phyloP scores from a whole-genome alignment of 805 yeast genomes.

The Pichia californica region DNA sequence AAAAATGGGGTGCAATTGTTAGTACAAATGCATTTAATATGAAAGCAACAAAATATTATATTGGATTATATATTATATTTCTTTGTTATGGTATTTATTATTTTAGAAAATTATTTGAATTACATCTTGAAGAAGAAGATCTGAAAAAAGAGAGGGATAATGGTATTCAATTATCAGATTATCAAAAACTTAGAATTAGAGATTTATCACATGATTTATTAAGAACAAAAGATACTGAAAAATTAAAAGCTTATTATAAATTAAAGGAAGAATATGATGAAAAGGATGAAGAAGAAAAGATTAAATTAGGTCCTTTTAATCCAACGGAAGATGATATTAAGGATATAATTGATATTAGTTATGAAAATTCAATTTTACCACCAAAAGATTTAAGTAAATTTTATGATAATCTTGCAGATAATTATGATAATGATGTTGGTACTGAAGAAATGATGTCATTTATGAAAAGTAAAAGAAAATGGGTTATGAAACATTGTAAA shows the following conservation, averaged over 20 bases:
- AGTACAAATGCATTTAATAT: conserved; percentile 53
- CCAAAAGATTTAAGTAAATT: conserved; percentile 77
- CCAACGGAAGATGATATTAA: conserved; percentile 31
- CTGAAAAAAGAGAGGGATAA: conserved; percentile 25
- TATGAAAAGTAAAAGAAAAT: conserved; percentile 61
- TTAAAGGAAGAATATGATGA: conserved; percentile 34
- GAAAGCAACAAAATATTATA: conserved; percentile 55
- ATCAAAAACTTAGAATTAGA: conserved; percentile 56
- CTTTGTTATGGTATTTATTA: conserved; percentile 54
- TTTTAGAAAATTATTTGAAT: conserved; percentile 58
- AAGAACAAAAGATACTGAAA: conserved; percentile 58
- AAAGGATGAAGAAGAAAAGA: conserved; percentile 16
- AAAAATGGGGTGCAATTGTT: conserved; percentile 48
- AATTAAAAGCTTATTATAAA: conserved; percentile 51
- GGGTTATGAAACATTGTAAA: conserved; percentile 67
- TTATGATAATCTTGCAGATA: conserved; percentile 70
- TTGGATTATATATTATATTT: conserved; percentile 53
- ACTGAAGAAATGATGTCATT: conserved; percentile 61
- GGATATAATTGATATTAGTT: conserved; percentile 22
- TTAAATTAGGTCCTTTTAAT: conserved; percentile 23
- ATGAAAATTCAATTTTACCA: conserved; percentile 45
- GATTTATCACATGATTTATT: conserved; percentile 50
- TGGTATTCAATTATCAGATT: conserved; percentile 46
- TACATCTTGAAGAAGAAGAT: conserved; percentile 51
- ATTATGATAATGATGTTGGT: conserved; percentile 75